phyloP scores from a whole-genome alignment of 371 early-diverging fungal genomes.

The Funneliformis caledonium region DNA sequence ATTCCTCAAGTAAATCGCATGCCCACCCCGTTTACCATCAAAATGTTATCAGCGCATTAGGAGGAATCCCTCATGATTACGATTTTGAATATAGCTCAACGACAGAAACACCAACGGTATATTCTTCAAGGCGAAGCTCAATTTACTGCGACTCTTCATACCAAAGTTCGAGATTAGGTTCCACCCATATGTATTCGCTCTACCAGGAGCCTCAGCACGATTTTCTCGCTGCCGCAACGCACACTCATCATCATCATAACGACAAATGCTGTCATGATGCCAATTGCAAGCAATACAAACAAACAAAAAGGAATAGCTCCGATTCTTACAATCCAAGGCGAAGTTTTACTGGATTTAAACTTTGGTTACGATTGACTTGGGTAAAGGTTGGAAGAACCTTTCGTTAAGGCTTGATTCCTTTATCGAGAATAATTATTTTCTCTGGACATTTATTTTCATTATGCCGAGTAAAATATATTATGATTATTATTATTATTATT shows the following conservation, averaged over 20 bases:
- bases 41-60: constrained; percentile 29
- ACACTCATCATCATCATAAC: constrained; percentile 30
- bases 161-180: neutral
- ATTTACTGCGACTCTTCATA: constrained; percentile 27
- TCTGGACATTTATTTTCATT: neutral
- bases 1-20: neutral
- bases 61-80: constrained; percentile 18
- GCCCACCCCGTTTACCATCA: constrained; percentile 7
- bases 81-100: constrained; percentile 17
- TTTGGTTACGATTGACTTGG: constrained; percentile 40
- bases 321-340: constrained; percentile 25
- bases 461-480: neutral
- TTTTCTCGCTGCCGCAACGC: neutral
- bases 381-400: constrained; percentile 38
- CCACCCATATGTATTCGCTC: neutral
- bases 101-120: constrained; percentile 15
- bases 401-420: constrained; percentile 4
- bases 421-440: neutral
- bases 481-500: too few species aligned
- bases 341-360: constrained; percentile 36
- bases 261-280: constrained; percentile 16
- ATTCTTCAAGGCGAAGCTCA: constrained; percentile 34
- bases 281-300: constrained; percentile 18
- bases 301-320: constrained; percentile 1
- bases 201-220: neutral